Evolutionary conservation across 768 basidiomycete species (phyloP).

Genomic region (Psilocybe tampanensis): DNA sequence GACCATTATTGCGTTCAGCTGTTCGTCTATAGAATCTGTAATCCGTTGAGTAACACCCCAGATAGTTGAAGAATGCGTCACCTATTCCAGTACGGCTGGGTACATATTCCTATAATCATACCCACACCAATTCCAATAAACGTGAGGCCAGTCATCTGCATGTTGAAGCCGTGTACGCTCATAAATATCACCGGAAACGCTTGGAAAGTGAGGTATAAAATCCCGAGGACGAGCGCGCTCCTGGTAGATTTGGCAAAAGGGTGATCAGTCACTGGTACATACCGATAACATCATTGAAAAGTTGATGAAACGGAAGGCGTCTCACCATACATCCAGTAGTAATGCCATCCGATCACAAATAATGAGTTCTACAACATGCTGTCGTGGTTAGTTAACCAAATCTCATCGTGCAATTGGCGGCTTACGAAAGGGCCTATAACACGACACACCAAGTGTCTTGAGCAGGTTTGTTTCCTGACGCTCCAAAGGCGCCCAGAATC

Average conservation of each 20-base stretch:
- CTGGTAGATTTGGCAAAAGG: too few species aligned
- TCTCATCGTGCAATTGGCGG: slow-evolving; percentile 1
- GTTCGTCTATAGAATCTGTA: slow-evolving; percentile 39
- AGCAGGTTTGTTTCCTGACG: slow-evolving; percentile 43
- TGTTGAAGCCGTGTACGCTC: slow-evolving; percentile 46
- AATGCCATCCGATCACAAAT: slow-evolving; percentile 75
- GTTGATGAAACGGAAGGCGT: too few species aligned
- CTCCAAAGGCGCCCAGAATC: slow-evolving; percentile 66
- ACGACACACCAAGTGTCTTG: slow-evolving; percentile 55
- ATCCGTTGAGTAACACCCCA: neutral
- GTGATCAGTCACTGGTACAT: too few species aligned
- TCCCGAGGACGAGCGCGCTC: slow-evolving; percentile 59
- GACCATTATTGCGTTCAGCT: slow-evolving; percentile 39
- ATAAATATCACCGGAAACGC: slow-evolving; percentile 59
- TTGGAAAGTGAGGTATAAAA: slow-evolving; percentile 66
- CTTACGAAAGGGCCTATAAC: slow-evolving; percentile 75
- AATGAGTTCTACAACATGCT: slow-evolving; percentile 51
- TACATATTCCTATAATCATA: slow-evolving; percentile 46
- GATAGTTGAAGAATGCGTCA: slow-evolving; percentile 22
- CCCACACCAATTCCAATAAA: slow-evolving; percentile 68
- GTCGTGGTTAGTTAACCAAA: neutral
- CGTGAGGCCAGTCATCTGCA: slow-evolving; percentile 53
- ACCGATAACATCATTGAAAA: too few species aligned
- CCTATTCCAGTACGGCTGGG: slow-evolving; percentile 61
- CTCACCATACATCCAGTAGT: slow-evolving; percentile 69